Base-by-base conservation (phyloP, 2,329 filamentous ascomycete species). In the Aspergillus quadrilineatus region DNA sequence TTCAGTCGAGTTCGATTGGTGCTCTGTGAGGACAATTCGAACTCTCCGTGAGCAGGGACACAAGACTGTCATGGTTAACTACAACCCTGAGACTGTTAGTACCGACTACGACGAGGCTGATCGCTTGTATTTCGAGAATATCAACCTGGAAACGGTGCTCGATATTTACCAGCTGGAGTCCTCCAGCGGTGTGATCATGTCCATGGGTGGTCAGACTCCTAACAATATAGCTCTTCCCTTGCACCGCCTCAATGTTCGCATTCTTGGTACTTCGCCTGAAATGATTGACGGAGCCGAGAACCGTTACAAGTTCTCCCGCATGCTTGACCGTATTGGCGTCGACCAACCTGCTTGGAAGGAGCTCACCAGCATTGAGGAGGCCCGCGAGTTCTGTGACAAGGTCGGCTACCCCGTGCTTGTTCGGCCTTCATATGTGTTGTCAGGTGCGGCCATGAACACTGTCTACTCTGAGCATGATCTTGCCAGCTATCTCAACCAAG, bases 211-310 rank as follows among this genome's bases (percentile, higher is more conserved):
- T 7, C 94, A 99, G 73, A 96, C 91, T 0, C 93, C 94, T 2
- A 97, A 97, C 82, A 97, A 97, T 80, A 97, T 99, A 67, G 92
- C 94, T 1, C 82, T 97, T 50, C 89, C 91, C 3, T 83, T 99
- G 17, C 87, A 92, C 73, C 89, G 93, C 62, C 83, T 92, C 49
- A 94, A 95, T 60, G 90, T 96, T 70, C 95, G 93, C 78, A 87
- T 97, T 36, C 82, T 97, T 4, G 94, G 94, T 65, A 99, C 94
- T 1, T 97, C 93, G 0, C 94, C 94, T 8, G 94, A 99, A 75
- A 97, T 97, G 93, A 97, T 99, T 69, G 94, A 99, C 73, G 91
- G 85, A 36, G 94, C 94, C 1, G 94, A 99, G 80, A 97, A 99
- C 75, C 84, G 94, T 57, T 97, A 95, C 83, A 97, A 97, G 81